Evolutionary conservation across 208 protist genomes (phyloP), one percentile per base, ranked within the genome.

Genomic region (Trichomonas tenax): DNA sequence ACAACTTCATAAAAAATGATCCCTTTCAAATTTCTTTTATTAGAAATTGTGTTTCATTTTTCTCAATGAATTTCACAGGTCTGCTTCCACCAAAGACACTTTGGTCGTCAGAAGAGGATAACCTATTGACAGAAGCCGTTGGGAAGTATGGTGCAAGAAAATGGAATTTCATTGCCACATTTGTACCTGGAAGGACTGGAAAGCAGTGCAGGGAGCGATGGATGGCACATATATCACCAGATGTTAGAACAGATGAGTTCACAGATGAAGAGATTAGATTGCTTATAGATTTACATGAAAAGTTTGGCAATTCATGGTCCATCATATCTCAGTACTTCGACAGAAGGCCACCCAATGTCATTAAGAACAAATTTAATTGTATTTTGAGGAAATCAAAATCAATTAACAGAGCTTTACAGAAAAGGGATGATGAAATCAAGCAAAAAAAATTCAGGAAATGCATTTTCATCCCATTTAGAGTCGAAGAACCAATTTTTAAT

Each of bases 321-420:
- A n/a, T 34, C 15, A 93, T 93, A 2, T 51, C 86, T 11, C 36
- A 17, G 14, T 93, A 38, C 31, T 93, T 93, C 31, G 44, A 48
- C 21, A 44, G 86, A n/a, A 23, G 96, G 14, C 97, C 97, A 38
- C 97, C 97, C 82, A 97, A 97, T 81, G 81, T 96, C 31, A 97
- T 97, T n/a, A 97, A 97, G 49, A 97, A 97, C 86, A 96, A 96
- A 46, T 97, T 72, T 72, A 72, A 72, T 72, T 72, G 58, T 72
- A n/a, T 72, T 31, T n/a, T 72, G 11, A 72, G 58, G 26, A 72
- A 72, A 26, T 31, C 58, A 21, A 72, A 72, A n/a, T n/a, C 58
- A n/a, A 51, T 51, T 51, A 15, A 51, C 46, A 51, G 46, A 51
- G 46, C 46, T 51, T 1, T 26, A n/a, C 58, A 72, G 26, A 26